Percentiles rank a stretch among this genome's conserved stretches.
Conservation (phyloP, 495 filamentous ascomycete genomes). For the Beverwykella pulmonaria region DNA sequence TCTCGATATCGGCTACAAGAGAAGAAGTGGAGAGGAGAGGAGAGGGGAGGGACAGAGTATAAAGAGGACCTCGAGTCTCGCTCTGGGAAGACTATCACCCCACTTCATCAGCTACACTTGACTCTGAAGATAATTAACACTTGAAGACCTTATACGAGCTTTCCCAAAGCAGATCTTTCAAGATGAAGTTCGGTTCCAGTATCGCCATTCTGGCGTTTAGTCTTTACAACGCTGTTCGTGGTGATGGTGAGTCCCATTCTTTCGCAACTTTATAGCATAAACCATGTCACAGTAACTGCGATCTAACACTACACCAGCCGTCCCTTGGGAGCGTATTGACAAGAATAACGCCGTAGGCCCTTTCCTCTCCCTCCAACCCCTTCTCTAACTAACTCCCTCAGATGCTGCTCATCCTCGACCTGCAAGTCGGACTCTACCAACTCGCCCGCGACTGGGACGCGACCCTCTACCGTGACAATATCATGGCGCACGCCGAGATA, state of each 20-base stretch:
- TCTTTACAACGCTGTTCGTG: constrained; percentile 23
- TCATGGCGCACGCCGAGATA: constrained; percentile 69
- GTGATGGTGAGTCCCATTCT: constrained; percentile 20
- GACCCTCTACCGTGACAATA: constrained; percentile 64
- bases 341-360: constrained; percentile 58
- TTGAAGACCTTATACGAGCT: not conserved
- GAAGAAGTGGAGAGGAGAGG: not conserved
- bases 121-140: not conserved
- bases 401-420: constrained; percentile 70
- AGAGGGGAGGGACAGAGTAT: constrained; percentile 12
- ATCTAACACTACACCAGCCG: constrained; percentile 22
- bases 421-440: constrained; percentile 69
- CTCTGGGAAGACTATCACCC: not conserved
- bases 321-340: constrained; percentile 53
- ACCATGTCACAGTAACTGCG: no score
- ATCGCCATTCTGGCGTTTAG: constrained; percentile 25
- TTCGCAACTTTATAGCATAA: no score
- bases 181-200: constrained; percentile 31
- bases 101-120: not conserved
- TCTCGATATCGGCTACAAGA: not conserved
- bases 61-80: not conserved
- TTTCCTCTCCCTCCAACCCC: not conserved
- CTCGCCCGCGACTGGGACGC: constrained; percentile 67
- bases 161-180: constrained; percentile 4
- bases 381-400: constrained; percentile 25